Evolutionary conservation across 305 asterid genomes (phyloP).

Genomic region (Solanum aculeatissimum): DNA sequence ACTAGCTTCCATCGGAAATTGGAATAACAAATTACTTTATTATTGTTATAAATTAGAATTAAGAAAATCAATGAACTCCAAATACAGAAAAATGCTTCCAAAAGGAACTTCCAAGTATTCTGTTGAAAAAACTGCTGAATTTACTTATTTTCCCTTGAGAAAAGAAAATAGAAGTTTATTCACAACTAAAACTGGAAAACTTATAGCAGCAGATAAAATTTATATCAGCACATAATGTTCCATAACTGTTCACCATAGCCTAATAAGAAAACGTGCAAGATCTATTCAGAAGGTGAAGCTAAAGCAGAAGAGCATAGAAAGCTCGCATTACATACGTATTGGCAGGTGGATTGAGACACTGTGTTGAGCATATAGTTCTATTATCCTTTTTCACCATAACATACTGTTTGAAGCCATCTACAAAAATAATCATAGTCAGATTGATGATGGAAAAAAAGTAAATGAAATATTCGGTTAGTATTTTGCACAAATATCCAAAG

Average conservation of each 20-base stretch:
- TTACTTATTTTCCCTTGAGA: not conserved
- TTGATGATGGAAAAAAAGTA: not conserved
- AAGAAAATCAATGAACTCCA: not conserved
- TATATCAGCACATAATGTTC: not conserved
- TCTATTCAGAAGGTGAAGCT: not conserved
- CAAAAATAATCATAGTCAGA: slow-evolving; percentile 9
- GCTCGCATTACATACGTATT: slow-evolving; percentile 31
- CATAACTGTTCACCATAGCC: not conserved
- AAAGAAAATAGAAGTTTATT: not conserved
- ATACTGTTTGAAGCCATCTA: slow-evolving; percentile 25
- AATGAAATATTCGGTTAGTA: not conserved
- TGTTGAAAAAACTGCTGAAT: not conserved
- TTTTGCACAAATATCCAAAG: not conserved
- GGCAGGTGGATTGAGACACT: slow-evolving; percentile 35
- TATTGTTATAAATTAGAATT: not conserved
- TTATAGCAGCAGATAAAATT: not conserved
- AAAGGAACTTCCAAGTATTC: not conserved
- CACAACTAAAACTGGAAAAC: not conserved
- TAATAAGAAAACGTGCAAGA: not conserved
- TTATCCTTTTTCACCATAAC: slow-evolving; percentile 39
- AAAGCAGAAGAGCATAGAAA: not conserved
- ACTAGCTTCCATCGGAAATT: not conserved
- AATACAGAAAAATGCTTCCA: not conserved
- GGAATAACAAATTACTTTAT: not conserved
- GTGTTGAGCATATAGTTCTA: slow-evolving; percentile 32